Evolutionary conservation across 805 yeast genomes (phyloP).

Genomic region (Saturnispora gosingensis): DNA sequence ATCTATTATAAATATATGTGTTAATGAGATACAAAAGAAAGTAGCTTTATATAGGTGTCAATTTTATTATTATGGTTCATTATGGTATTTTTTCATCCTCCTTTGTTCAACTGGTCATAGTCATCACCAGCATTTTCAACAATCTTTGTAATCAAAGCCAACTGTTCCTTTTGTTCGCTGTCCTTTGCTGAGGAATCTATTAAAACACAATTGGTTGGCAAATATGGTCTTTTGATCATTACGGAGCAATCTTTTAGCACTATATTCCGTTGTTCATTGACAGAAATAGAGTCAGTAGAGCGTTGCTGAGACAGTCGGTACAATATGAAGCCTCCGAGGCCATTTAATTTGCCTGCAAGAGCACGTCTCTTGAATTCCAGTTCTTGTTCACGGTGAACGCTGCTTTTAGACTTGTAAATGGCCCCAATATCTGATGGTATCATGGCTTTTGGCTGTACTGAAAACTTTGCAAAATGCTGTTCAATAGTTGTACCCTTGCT

Average conservation of each 20-base stretch:
- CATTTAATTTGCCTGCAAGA: background rate
- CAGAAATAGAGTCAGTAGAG: background rate
- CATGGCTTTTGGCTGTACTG: background rate
- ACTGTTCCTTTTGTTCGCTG: conserved; percentile 20
- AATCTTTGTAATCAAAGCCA: conserved; percentile 34
- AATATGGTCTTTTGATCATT: background rate
- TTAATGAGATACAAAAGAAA: background rate
- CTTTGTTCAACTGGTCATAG: conserved; percentile 38
- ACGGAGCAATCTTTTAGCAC: background rate
- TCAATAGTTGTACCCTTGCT: background rate
- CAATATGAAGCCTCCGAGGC: conserved; percentile 1
- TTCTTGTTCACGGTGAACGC: background rate
- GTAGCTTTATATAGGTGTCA: background rate
- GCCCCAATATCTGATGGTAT: background rate
- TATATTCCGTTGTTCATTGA: background rate
- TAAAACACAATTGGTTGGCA: background rate
- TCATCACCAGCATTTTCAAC: conserved; percentile 42
- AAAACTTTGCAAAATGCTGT: conserved; percentile 2
- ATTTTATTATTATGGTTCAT: background rate
- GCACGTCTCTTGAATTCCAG: conserved; percentile 1
- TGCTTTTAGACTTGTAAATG: conserved; percentile 1
- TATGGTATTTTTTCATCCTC: conserved; percentile 32
- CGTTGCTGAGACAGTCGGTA: background rate
- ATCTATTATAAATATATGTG: background rate
- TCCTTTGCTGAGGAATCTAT: background rate